Evolutionary conservation across 2,329 filamentous ascomycete species (phyloP).

Genomic region (Colletotrichum sp.): DNA sequence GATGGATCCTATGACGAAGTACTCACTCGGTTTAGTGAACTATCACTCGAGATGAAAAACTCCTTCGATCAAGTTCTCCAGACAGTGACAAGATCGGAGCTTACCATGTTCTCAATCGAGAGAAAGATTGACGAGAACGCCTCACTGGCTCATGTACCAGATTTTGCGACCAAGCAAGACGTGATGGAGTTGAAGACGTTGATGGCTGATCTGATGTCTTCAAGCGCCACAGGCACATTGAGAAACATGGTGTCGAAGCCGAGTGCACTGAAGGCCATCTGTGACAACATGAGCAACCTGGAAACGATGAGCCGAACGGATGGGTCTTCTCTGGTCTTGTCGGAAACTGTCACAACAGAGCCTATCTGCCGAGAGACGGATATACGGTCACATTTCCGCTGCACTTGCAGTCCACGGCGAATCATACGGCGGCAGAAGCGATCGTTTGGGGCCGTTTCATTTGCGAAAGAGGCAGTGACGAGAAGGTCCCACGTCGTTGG

Average conservation of each 20-base stretch:
- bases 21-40: not conserved
- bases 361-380: not conserved
- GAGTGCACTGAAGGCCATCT: not conserved
- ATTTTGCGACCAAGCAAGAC: not conserved
- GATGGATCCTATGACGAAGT: not conserved
- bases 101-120: not conserved
- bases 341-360: not conserved
- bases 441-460: accelerated
- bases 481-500: accelerated
- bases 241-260: not conserved
- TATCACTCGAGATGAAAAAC: not conserved
- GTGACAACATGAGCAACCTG: no score
- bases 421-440: not conserved
- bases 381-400: not conserved
- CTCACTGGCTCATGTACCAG: not conserved
- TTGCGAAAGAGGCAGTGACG: not conserved
- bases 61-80: not conserved
- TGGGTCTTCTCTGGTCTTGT: accelerated
- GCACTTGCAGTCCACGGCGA: not conserved
- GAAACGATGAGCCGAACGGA: not conserved
- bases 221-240: not conserved
- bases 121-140: not conserved
- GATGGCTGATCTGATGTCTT: not conserved
- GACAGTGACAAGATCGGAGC: not conserved
- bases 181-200: not conserved